Conservation (phyloP, 1,284 basidiomycete genomes). For the Volvariella surrecta region DNA sequence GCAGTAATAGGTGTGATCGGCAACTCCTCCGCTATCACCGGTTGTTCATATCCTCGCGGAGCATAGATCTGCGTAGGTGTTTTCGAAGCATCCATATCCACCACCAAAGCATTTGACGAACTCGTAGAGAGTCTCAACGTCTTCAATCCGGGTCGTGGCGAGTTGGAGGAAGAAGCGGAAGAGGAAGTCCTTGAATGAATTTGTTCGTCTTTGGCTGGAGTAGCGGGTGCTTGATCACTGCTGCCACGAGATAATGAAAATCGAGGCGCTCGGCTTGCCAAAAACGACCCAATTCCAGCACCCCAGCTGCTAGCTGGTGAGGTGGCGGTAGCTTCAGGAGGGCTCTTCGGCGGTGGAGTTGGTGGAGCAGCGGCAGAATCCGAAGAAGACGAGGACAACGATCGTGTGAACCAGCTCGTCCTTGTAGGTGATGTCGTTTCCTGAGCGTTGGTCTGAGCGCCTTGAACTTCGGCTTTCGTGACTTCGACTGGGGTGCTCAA, state of each 20-base stretch:
- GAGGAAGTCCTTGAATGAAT: not conserved
- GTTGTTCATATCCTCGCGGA: no score
- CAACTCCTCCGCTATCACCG: no score
- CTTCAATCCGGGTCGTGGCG: no score
- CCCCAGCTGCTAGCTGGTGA: conserved; percentile 40
- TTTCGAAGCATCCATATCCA: no score
- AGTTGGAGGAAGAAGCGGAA: not conserved
- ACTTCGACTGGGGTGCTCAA: conserved; percentile 39
- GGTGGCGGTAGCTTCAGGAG: conserved; percentile 25
- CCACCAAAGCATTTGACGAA: no score
- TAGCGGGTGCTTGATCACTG: not conserved
- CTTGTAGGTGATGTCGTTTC: conserved; percentile 12
- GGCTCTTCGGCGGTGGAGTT: conserved; percentile 20
- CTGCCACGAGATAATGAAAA: conserved; percentile 17
- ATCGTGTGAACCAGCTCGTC: conserved; percentile 11
- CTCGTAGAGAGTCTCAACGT: no score
- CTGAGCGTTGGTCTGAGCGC: conserved; percentile 12
- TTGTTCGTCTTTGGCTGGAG: not conserved
- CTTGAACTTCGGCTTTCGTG: conserved; percentile 30
- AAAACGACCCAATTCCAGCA: conserved; percentile 55
- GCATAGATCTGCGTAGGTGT: no score
- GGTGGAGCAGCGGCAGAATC: conserved; percentile 4
- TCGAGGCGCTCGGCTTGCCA: conserved; percentile 25
- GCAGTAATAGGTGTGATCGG: no score
- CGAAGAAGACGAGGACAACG: conserved; percentile 17